Evolutionary conservation across 1,139 yeast genomes (phyloP).

Genomic region (Suhomyces bokatorum): DNA sequence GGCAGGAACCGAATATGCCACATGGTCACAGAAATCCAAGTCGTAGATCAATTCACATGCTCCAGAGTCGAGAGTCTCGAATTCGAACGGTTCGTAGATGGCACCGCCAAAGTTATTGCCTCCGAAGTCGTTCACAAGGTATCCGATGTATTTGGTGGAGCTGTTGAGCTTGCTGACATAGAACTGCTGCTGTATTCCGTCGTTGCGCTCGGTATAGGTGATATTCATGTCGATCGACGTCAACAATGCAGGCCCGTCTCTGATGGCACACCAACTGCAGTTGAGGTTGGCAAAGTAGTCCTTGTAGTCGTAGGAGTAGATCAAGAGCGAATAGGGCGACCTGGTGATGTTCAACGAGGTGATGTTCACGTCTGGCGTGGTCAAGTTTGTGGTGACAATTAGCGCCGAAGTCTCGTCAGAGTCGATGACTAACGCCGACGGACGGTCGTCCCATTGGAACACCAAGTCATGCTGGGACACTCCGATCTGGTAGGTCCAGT

Average conservation of each 20-base stretch:
- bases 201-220: conserved; percentile 50
- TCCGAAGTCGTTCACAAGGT: conserved; percentile 54
- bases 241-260: conserved; percentile 45
- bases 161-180: conserved; percentile 60
- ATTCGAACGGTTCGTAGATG: conserved; percentile 57
- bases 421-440: conserved; percentile 66
- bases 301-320: conserved; percentile 45
- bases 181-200: conserved; percentile 58
- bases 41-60: conserved; percentile 77
- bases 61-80: conserved; percentile 55
- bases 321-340: conserved; percentile 45
- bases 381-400: conserved; percentile 63
- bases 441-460: conserved; percentile 67
- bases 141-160: conserved; percentile 66
- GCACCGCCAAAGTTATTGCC: conserved; percentile 60
- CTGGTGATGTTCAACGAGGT: conserved; percentile 28
- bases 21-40: conserved; percentile 73
- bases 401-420: conserved; percentile 72
- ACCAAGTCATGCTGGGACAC: conserved; percentile 65
- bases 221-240: conserved; percentile 27
- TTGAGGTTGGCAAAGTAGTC: conserved; percentile 45
- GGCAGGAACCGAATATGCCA: conserved; percentile 88
- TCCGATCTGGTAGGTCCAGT: conserved; percentile 68
- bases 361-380: conserved; percentile 23
- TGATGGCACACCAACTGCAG: conserved; percentile 74